phyloP scores from a whole-genome alignment of 2,329 filamentous ascomycete species.

The Paecilomyces formosus region DNA sequence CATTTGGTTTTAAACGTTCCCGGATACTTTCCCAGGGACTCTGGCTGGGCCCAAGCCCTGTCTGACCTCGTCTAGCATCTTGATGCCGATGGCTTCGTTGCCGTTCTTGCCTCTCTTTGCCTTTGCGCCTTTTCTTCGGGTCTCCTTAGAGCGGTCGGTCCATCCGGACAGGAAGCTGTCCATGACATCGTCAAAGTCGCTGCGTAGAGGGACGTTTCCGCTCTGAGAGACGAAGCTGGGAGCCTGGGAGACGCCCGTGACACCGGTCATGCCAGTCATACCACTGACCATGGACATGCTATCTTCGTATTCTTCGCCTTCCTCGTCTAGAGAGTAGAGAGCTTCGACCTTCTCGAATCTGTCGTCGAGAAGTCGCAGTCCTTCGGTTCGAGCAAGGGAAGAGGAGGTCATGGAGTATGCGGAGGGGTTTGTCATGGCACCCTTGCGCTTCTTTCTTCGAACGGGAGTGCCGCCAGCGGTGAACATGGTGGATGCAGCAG shows the following conservation, averaged over 20 bases:
- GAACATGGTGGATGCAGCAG: constrained; percentile 38
- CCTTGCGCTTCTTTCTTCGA: constrained; percentile 88
- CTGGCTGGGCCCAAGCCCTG: constrained; percentile 70
- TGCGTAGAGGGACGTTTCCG: constrained; percentile 50
- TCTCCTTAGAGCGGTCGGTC: constrained; percentile 42
- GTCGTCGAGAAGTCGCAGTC: constrained; percentile 74
- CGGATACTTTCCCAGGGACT: constrained; percentile 37
- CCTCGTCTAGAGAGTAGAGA: constrained; percentile 60
- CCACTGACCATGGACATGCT: constrained; percentile 44
- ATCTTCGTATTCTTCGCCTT: constrained; percentile 45
- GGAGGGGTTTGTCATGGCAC: constrained; percentile 79
- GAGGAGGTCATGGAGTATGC: constrained; percentile 90
- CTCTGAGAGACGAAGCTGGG: constrained; percentile 41
- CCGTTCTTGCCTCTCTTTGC: constrained; percentile 67
- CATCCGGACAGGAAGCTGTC: constrained; percentile 78
- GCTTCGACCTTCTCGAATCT: constrained; percentile 89
- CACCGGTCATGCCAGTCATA: constrained; percentile 46
- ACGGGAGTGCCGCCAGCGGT: constrained; percentile 57
- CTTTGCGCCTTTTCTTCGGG: constrained; percentile 53
- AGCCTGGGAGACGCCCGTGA: constrained; percentile 55
- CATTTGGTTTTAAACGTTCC: background rate
- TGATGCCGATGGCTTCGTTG: constrained; percentile 70
- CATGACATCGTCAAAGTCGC: constrained; percentile 83
- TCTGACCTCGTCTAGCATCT: constrained; percentile 86
- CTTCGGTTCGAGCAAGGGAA: constrained; percentile 78